Conservation (phyloP, 2,329 filamentous ascomycete genomes). For the Diaporthe sp. region DNA sequence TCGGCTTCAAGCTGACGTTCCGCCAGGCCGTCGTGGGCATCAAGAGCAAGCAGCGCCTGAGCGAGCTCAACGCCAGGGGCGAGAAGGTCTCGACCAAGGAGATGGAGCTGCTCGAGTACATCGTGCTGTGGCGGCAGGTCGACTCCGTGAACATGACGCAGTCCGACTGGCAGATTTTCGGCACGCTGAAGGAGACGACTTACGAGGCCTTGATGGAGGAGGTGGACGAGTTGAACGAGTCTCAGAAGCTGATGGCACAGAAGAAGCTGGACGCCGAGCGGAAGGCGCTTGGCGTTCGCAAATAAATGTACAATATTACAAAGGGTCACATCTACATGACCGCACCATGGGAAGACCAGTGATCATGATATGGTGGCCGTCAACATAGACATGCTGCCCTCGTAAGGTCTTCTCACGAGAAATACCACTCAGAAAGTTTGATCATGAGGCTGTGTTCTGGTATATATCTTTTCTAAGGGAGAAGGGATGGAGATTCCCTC, state of each 20-base stretch:
- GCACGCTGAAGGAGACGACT: constrained; percentile 68
- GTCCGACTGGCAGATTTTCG: constrained; percentile 74
- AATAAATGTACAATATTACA: constrained; percentile 26
- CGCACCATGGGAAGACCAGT: background rate
- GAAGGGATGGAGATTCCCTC: background rate
- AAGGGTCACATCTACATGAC: background rate
- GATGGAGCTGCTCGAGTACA: constrained; percentile 71
- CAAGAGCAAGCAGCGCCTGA: constrained; percentile 66
- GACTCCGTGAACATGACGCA: constrained; percentile 60
- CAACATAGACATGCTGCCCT: background rate
- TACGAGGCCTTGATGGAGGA: constrained; percentile 55
- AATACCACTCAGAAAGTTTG: background rate
- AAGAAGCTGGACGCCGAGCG: constrained; percentile 46
- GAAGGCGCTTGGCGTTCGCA: constrained; percentile 29
- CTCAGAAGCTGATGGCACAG: constrained; percentile 44
- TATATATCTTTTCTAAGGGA: background rate
- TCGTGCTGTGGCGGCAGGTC: constrained; percentile 68
- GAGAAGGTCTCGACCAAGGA: constrained; percentile 59
- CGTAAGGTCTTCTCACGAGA: background rate
- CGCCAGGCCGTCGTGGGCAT: constrained; percentile 74
- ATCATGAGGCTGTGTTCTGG: background rate
- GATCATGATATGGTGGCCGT: background rate
- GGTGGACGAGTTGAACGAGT: constrained; percentile 43
- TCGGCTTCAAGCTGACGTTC: constrained; percentile 52
- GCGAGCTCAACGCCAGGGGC: constrained; percentile 53